A percentile compares a stretch with the other conserved stretches of the same genome.
These are phyloP conservation scores for Podaxis sp. DNA, from an alignment of 768 basidiomycete genomes.

Conservation along the genomic window DNA sequence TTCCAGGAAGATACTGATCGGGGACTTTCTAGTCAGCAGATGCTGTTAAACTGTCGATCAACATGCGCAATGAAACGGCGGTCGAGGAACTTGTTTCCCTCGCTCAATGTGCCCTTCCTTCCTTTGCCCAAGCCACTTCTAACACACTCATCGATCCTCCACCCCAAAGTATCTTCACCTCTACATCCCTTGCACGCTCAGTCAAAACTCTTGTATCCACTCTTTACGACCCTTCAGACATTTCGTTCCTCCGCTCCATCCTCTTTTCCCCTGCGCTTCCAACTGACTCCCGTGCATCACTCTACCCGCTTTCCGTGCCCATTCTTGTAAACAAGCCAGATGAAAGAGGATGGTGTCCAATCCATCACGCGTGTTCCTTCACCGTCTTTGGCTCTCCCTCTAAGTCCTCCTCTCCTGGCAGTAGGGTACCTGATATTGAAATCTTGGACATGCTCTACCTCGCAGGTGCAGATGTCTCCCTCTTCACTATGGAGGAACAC, in stretches of 20 bases:
- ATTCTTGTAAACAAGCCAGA: slow-evolving; percentile 71
- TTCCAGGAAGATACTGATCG: slow-evolving; percentile 15
- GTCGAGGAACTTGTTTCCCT: slow-evolving; percentile 39
- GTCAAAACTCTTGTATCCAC: slow-evolving; percentile 57
- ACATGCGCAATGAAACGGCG: not conserved
- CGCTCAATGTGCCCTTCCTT: slow-evolving; percentile 36
- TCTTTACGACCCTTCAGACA: slow-evolving; percentile 44
- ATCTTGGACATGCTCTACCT: slow-evolving; percentile 71
- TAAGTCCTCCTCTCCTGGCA: slow-evolving; percentile 25
- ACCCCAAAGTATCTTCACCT: slow-evolving; percentile 40
- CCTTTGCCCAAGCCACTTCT: slow-evolving; percentile 13
- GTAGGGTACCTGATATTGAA: slow-evolving; percentile 52
- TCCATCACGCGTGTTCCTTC: slow-evolving; percentile 60
- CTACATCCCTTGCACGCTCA: slow-evolving; percentile 38
- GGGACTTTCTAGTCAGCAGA: slow-evolving; percentile 36
- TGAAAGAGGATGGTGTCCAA: slow-evolving; percentile 66
- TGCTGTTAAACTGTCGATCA: slow-evolving; percentile 31
- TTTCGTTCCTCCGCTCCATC: slow-evolving; percentile 51
- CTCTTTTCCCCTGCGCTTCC: slow-evolving; percentile 49
- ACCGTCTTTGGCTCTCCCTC: slow-evolving; percentile 18
- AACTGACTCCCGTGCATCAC: slow-evolving; percentile 36
- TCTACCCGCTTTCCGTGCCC: slow-evolving; percentile 47
- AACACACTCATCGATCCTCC: slow-evolving; percentile 40
- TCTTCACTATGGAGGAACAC: slow-evolving; percentile 65
- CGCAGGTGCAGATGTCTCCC: slow-evolving; percentile 72